Evolutionary conservation across 768 basidiomycete genomes (phyloP).

Genomic region (Sistotremastrum niveocremeum): DNA sequence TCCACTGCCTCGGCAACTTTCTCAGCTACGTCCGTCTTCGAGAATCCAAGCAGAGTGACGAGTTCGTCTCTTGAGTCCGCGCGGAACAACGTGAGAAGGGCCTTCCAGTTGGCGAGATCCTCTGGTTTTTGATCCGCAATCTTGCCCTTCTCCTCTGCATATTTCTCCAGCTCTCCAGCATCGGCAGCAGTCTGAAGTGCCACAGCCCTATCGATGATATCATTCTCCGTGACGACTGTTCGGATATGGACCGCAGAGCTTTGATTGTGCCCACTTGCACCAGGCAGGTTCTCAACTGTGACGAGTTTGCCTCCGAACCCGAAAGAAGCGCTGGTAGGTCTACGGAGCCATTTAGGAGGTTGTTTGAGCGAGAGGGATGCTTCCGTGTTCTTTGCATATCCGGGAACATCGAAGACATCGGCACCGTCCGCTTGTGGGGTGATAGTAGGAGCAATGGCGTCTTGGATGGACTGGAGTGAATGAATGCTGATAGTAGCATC

Average conservation of each 20-base stretch:
- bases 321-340: slow-evolving; percentile 69
- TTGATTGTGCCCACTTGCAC: slow-evolving; percentile 34
- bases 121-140: slow-evolving; percentile 3
- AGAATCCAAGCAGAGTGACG: slow-evolving; percentile 82
- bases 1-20: slow-evolving; percentile 76
- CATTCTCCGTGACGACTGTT: slow-evolving; percentile 61
- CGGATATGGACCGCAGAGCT: slow-evolving; percentile 71
- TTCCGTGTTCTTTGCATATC: slow-evolving; percentile 34
- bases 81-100: slow-evolving; percentile 76
- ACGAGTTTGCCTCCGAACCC: slow-evolving; percentile 88
- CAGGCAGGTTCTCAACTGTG: slow-evolving; percentile 55
- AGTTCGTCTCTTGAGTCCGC: slow-evolving; percentile 84
- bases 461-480: slow-evolving; percentile 82
- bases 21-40: slow-evolving; percentile 68
- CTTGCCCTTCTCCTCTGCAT: slow-evolving; percentile 47
- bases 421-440: slow-evolving; percentile 42
- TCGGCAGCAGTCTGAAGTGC: slow-evolving; percentile 52
- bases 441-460: slow-evolving; percentile 24
- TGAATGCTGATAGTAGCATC: slow-evolving; percentile 91
- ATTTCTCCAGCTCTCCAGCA: slow-evolving; percentile 35
- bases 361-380: slow-evolving; percentile 76
- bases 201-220: slow-evolving; percentile 60
- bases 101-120: slow-evolving; percentile 64
- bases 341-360: slow-evolving; percentile 92
- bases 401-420: slow-evolving; percentile 66